Evolutionary conservation across 192 early-diverging fungal species (phyloP), one percentile per base, ranked within the genome.

Genomic region (Geranomyces variabilis): DNA sequence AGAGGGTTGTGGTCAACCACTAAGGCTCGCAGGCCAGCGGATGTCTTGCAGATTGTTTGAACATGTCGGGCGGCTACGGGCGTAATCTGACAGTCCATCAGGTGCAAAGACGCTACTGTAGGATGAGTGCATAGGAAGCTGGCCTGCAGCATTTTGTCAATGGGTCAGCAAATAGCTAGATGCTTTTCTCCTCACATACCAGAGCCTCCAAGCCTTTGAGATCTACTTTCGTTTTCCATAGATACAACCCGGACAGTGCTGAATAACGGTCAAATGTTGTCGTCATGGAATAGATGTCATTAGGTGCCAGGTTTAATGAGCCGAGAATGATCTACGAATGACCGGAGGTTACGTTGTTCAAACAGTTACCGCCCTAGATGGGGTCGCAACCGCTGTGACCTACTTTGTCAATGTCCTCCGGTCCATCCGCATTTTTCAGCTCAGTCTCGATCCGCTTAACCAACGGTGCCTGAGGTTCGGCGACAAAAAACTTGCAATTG

Each of bases 371-470:
- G 36, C 5, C 36, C 36, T 3, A 7, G 36, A 7, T 41, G 3
- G 36, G 36, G 10, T n/a, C n/a, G 36, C 8, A 45, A 67, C 2
- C 24, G 10, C 12, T 7, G 22, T 24, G 45, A n/a, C 33, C 41
- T 22, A 81, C 79, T 71, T 81, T 81, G 58, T 81, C 79, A 48
- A 81, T 76, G 17, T 71, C 73, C 61, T 81, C 79, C 33, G 47
- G 30, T 21, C 29, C 44, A 17, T 77, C 64, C 19, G 69, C 47
- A 14, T 43, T 34, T 48, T 72, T 72, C 26, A 72, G 30, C 59
- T 72, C 70, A 51, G 70, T 72, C 24, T 81, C 75, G 41, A 81
- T 76, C 63, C 75, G 44, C 47, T 66, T 66, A 19, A 74, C 71
- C n/a, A 81, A 55, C 12, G 43, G 17, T 8, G 66, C 67, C 31